phyloP scores from a whole-genome alignment of 2,329 filamentous ascomycete species.

The Aureobasidium sp. region DNA sequence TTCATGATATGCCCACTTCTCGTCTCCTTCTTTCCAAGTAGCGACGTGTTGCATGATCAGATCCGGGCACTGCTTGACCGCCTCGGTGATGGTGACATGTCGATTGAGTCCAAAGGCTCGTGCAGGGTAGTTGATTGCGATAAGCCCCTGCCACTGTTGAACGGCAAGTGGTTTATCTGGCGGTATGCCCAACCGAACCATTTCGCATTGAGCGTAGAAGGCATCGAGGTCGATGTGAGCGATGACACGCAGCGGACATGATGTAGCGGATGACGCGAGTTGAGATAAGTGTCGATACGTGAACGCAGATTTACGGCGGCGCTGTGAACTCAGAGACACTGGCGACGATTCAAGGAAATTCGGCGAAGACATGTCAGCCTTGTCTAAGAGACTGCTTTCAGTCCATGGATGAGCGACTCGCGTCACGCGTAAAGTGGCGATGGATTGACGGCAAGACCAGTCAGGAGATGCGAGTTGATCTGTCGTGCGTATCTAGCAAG shows the following conservation, averaged over 20 bases:
- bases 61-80: constrained; percentile 76
- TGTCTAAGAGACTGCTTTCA: neutral
- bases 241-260: constrained; percentile 75
- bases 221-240: constrained; percentile 94
- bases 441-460: no score
- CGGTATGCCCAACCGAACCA: constrained; percentile 69
- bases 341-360: constrained; percentile 42
- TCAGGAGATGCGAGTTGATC: no score
- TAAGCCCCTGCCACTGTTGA: constrained; percentile 90
- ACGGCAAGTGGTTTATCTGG: constrained; percentile 80
- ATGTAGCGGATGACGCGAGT: constrained; percentile 61
- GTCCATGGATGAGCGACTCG: neutral
- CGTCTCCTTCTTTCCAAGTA: constrained; percentile 88
- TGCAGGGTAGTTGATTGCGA: constrained; percentile 93
- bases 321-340: constrained; percentile 31
- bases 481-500: no score
- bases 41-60: constrained; percentile 87
- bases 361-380: constrained; percentile 38
- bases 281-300: constrained; percentile 77
- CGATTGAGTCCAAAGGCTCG: constrained; percentile 71
- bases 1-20: constrained; percentile 82
- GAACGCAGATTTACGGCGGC: constrained; percentile 58
- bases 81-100: constrained; percentile 72
- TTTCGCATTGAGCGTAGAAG: constrained; percentile 93
- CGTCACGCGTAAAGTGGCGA: constrained; percentile 18